Conservation (phyloP, 2,329 filamentous ascomycete genomes). For the Penicillium italicum region DNA sequence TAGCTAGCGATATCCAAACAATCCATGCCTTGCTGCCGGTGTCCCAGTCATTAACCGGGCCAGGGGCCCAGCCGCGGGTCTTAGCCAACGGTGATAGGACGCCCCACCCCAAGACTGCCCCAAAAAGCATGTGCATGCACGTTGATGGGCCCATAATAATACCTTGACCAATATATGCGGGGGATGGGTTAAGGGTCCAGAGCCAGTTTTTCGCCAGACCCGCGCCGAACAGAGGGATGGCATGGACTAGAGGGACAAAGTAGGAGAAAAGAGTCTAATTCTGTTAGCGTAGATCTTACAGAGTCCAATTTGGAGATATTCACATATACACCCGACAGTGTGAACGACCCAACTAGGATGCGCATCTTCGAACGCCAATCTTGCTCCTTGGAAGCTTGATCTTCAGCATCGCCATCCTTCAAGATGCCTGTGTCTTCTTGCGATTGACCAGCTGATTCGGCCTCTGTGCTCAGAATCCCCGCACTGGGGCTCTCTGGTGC, state of each 20-base stretch:
- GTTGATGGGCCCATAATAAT: conserved; percentile 98
- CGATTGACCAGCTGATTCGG: conserved; percentile 30
- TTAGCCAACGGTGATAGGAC: conserved; percentile 87
- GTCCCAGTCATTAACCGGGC: conserved; percentile 82
- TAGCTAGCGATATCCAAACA: conserved; percentile 90
- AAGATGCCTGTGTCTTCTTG: conserved; percentile 46
- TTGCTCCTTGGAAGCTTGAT: conserved; percentile 38
- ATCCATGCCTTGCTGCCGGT: conserved; percentile 97
- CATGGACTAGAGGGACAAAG: conserved; percentile 79
- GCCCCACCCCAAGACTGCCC: conserved; percentile 85
- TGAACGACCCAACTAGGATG: conserved; percentile 58
- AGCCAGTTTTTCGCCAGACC: conserved; percentile 75
- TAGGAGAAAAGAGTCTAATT: conserved; percentile 78
- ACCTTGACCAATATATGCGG: conserved; percentile 95
- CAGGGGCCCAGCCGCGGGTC: conserved; percentile 80
- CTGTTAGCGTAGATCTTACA: conserved; percentile 12
- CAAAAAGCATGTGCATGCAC: conserved; percentile 90
- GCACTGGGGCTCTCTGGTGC: conserved; percentile 14
- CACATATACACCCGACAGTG: conserved; percentile 55
- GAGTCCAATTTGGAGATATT: conserved; percentile 13
- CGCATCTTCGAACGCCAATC: conserved; percentile 63
- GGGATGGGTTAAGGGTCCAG: conserved; percentile 93
- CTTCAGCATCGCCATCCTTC: conserved; percentile 38
- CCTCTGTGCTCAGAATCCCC: conserved; percentile 25
- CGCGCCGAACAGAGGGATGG: conserved; percentile 80